Conservation (phyloP, 805 yeast species). For the Suhomyces pyralidae region DNA sequence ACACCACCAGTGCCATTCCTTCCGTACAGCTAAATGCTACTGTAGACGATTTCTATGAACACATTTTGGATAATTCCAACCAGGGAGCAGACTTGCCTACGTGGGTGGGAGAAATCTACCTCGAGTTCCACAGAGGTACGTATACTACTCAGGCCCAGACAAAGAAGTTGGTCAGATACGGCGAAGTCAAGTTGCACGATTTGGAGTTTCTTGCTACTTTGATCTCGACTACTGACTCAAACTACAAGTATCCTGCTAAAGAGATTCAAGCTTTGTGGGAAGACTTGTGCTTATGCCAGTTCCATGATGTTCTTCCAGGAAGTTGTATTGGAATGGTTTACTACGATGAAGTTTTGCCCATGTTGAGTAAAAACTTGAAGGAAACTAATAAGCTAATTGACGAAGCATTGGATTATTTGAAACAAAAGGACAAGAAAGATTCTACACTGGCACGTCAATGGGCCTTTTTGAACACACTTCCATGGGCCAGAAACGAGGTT, state of each 20-base stretch:
- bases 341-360: constrained; percentile 77
- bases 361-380: constrained; percentile 57
- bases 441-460: constrained; percentile 10
- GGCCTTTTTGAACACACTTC: constrained; percentile 50
- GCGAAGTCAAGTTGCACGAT: constrained; percentile 79
- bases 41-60: constrained; percentile 77
- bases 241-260: constrained; percentile 68
- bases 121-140: constrained; percentile 96
- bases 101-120: constrained; percentile 91
- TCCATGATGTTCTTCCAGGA: constrained; percentile 98
- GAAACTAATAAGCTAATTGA: constrained; percentile 51
- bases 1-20: constrained; percentile 78
- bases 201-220: constrained; percentile 79
- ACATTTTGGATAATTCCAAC: constrained; percentile 57
- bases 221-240: constrained; percentile 54
- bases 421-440: background rate
- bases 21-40: constrained; percentile 73
- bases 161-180: constrained; percentile 72
- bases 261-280: constrained; percentile 80
- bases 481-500: constrained; percentile 58
- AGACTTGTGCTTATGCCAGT: constrained; percentile 83
- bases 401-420: constrained; percentile 38
- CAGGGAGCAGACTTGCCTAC: constrained; percentile 69
- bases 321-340: constrained; percentile 91
- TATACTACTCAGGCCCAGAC: constrained; percentile 91